These are phyloP conservation scores for Penicillium olsonii DNA, from an alignment of 2,329 filamentous ascomycete species.

Conservation along the genomic window DNA sequence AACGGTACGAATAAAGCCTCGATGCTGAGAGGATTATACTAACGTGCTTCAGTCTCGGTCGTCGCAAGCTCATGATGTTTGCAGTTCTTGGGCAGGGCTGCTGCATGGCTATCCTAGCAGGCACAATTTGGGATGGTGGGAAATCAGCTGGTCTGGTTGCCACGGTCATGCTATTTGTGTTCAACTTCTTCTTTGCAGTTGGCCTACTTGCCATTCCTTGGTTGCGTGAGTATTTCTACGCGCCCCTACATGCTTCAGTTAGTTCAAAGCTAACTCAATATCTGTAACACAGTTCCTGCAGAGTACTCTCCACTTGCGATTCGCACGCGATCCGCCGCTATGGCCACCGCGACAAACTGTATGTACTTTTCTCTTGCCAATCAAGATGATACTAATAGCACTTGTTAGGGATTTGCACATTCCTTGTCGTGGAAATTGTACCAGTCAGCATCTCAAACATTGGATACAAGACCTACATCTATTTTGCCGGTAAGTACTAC, in stretches of 20 bases:
- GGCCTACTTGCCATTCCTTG: conserved; percentile 50
- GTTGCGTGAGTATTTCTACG: conserved; percentile 27
- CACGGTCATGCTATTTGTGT: conserved; percentile 55
- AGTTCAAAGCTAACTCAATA: neutral
- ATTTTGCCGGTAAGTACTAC: conserved; percentile 35
- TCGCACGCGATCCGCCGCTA: conserved; percentile 51
- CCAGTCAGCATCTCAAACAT: conserved; percentile 46
- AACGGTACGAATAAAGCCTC: conserved; percentile 21
- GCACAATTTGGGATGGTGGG: conserved; percentile 45
- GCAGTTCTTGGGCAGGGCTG: conserved; percentile 53
- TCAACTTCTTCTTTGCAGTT: conserved; percentile 57
- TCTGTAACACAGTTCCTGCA: conserved; percentile 37
- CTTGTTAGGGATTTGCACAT: conserved; percentile 47
- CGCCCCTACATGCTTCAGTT: neutral
- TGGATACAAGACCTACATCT: conserved; percentile 47
- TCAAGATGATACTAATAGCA: neutral
- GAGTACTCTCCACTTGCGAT: conserved; percentile 51
- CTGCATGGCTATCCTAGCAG: conserved; percentile 52
- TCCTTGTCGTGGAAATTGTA: conserved; percentile 49
- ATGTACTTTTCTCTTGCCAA: neutral
- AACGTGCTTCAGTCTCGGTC: conserved; percentile 40
- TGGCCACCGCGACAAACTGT: conserved; percentile 54
- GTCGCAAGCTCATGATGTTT: conserved; percentile 62
- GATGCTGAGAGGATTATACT: neutral
- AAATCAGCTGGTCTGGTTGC: conserved; percentile 45